Base-by-base conservation (phyloP, 805 yeast species). In the Barnettozyma sucrosica region DNA sequence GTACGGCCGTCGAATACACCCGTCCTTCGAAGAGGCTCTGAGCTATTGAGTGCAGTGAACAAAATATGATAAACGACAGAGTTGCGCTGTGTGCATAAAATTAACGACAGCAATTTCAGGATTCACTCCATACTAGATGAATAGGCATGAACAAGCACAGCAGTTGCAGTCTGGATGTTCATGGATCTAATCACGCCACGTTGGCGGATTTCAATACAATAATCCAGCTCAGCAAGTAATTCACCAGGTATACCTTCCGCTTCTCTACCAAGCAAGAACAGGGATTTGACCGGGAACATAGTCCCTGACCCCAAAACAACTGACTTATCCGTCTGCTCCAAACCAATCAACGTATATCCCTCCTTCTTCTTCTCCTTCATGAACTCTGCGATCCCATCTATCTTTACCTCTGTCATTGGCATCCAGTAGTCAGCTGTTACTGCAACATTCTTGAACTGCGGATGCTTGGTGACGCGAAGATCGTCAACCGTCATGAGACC, bases 91-190 rank as follows among this genome's bases (percentile, higher is more conserved):
- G n/a, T n/a, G n/a, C n/a, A n/a, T n/a, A n/a, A n/a, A n/a, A 8
- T 23, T 23, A 23, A 23, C 8, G 25, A 23, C 25, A 23, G 8
- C 25, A 8, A 8, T 23, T 23, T 23, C 25, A 23, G 25, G 9
- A 11, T 38, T 32, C 18, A 45, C 16, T 39, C 38, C 13, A 45
- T 14, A 14, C 40, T 41, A 14, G 61, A 52, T 1, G 95, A 81
- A 58, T 92, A 90, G 0, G 97, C 93, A 65, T 90, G 95, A 7
- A 89, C 96, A 44, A 90, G 79, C 19, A 90, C 89, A 0, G 97
- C 98, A 0, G 97, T 83, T 1, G 97, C 98, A 0, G 97, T 90
- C 67, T 90, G 98, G 51, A 90, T 90, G 60, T 90, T 90, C 98
- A 90, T 90, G 1, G 97, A 89, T 55, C 98, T 74, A 36, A 92